These are phyloP conservation scores for Physocladia obscura DNA, from an alignment of 192 early-diverging fungal species.

Conservation along the genomic window DNA sequence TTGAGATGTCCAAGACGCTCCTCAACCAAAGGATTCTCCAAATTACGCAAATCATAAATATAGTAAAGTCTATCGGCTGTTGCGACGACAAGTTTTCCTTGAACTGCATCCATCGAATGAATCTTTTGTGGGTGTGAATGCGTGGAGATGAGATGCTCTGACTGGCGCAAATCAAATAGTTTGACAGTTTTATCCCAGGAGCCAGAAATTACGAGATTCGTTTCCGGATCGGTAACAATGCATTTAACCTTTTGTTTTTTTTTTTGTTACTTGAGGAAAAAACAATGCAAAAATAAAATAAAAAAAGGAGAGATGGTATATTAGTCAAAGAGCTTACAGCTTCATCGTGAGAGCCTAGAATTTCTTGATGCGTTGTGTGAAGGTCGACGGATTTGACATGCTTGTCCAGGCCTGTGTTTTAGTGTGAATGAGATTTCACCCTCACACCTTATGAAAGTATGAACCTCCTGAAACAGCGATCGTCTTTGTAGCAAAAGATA, in stretches of 20 bases:
- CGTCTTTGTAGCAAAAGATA: conserved; percentile 64
- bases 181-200: conserved; percentile 89
- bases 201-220: conserved; percentile 68
- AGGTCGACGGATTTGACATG: conserved; percentile 46
- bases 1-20: conserved; percentile 77
- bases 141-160: conserved; percentile 35
- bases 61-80: conserved; percentile 74
- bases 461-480: conserved; percentile 70
- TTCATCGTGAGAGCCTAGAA: conserved; percentile 79
- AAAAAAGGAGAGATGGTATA: conserved; percentile 46
- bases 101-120: conserved; percentile 76
- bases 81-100: conserved; percentile 75
- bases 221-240: conserved; percentile 4
- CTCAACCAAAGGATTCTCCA: conserved; percentile 68
- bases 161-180: conserved; percentile 70
- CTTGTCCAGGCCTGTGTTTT: conserved; percentile 10
- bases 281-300: neutral
- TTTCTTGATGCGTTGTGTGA: conserved; percentile 48
- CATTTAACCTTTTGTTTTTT: conserved; percentile 43
- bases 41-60: conserved; percentile 85
- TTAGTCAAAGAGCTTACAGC: conserved; percentile 70
- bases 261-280: neutral
- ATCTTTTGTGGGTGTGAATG: conserved; percentile 74
- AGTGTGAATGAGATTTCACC: conserved; percentile 40
- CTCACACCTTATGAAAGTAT: too few species aligned